phyloP scores from a whole-genome alignment of 2,329 filamentous ascomycete species.

The Mollisia scopiformis region DNA sequence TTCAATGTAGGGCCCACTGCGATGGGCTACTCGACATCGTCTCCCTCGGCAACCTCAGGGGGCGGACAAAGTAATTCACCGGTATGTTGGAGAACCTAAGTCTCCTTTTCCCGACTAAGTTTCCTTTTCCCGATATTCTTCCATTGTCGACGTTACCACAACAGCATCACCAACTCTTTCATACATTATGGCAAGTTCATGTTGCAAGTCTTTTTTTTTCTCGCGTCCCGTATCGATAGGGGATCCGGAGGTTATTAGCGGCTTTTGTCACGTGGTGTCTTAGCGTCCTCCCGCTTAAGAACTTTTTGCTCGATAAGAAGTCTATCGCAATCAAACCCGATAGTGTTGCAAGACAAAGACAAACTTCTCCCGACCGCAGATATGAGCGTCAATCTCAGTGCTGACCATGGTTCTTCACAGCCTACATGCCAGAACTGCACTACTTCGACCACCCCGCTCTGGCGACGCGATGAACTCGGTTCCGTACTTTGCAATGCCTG shows the following conservation, averaged over 20 bases:
- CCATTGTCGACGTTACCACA: not conserved
- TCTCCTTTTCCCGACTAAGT: slow-evolving; percentile 9
- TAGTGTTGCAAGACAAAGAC: too few species aligned
- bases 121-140: not conserved
- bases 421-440: slow-evolving; percentile 95
- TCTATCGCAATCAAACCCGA: slow-evolving; percentile 22
- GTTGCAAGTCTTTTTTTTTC: too few species aligned
- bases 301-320: too few species aligned
- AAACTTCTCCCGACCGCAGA: too few species aligned
- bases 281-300: too few species aligned
- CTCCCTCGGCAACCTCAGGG: slow-evolving; percentile 63
- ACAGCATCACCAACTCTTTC: too few species aligned
- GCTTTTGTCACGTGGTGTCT: too few species aligned
- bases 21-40: slow-evolving; percentile 63
- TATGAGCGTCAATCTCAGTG: slow-evolving; percentile 36
- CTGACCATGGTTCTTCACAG: slow-evolving; percentile 68
- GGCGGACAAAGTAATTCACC: slow-evolving; percentile 63
- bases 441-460: slow-evolving; percentile 93
- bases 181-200: too few species aligned
- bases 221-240: too few species aligned
- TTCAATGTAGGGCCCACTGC: slow-evolving; percentile 33
- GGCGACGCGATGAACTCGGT: slow-evolving; percentile 95
- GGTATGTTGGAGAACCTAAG: slow-evolving; percentile 46
- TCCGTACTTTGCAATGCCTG: slow-evolving; percentile 98
- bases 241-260: too few species aligned